Conservation (phyloP, 139 green algal genomes). For the Desmodesmus armatus region DNA sequence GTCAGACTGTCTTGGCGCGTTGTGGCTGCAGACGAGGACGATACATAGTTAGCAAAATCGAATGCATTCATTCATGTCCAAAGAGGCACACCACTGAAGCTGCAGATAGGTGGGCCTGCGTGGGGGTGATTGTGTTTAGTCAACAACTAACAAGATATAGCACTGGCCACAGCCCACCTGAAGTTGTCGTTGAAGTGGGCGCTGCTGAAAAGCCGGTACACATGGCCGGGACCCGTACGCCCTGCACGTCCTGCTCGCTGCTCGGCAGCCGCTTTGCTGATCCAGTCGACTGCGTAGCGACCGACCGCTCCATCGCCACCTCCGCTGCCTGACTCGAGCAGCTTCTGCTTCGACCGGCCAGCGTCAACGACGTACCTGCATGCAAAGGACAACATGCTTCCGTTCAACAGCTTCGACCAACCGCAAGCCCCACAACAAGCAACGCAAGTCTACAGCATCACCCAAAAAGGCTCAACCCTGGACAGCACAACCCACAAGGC, state of each 20-base stretch:
- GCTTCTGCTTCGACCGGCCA: conserved; percentile 87
- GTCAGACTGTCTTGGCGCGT: no score
- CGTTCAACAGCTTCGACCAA: not conserved
- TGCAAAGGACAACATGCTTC: not conserved
- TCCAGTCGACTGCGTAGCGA: conserved; percentile 86
- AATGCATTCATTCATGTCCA: no score
- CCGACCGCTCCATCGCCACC: conserved; percentile 60
- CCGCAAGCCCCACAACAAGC: not conserved
- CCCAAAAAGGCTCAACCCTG: not conserved
- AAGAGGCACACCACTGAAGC: no score
- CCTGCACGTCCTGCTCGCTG: conserved; percentile 94
- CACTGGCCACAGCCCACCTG: no score
- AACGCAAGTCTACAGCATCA: not conserved
- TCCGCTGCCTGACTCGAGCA: conserved; percentile 59
- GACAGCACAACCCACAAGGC: no score
- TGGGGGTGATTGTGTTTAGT: no score
- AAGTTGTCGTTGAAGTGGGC: conserved; percentile 94
- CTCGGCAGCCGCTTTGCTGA: conserved; percentile 87
- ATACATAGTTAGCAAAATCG: no score
- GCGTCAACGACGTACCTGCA: conserved; percentile 92
- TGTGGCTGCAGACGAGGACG: no score
- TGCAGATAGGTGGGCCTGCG: no score
- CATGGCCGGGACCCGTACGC: conserved; percentile 93
- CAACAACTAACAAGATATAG: no score
- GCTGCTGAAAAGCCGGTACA: conserved; percentile 93